Evolutionary conservation across 2,329 filamentous ascomycete species (phyloP).

Genomic region (Acarospora socialis): DNA sequence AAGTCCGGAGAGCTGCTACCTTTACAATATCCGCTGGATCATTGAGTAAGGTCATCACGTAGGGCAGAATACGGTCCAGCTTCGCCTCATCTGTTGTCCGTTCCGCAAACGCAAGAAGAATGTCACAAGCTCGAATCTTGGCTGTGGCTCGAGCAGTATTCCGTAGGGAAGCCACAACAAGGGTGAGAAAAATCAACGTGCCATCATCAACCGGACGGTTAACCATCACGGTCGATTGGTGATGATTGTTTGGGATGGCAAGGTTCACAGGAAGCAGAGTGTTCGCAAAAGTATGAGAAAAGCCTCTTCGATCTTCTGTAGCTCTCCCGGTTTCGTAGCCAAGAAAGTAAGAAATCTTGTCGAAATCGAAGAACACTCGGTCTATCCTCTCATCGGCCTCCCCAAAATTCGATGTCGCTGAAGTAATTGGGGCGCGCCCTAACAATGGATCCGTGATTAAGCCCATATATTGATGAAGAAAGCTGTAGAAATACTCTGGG

Average conservation of each 20-base stretch:
- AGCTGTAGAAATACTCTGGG: slow-evolving; percentile 92
- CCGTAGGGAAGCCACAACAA: slow-evolving; percentile 76
- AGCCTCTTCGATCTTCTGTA: slow-evolving; percentile 17
- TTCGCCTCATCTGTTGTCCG: slow-evolving; percentile 89
- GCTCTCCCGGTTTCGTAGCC: slow-evolving; percentile 50
- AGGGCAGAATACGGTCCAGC: slow-evolving; percentile 81
- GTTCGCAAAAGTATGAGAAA: slow-evolving; percentile 11
- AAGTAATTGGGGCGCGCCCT: slow-evolving; percentile 56
- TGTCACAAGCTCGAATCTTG: slow-evolving; percentile 74
- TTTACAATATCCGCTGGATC: slow-evolving; percentile 76
- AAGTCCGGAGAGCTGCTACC: slow-evolving; percentile 67
- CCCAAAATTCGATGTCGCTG: slow-evolving; percentile 56
- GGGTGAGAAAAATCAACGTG: slow-evolving; percentile 77
- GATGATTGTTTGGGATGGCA: slow-evolving; percentile 74
- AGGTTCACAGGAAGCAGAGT: slow-evolving; percentile 56
- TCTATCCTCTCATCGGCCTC: slow-evolving; percentile 92
- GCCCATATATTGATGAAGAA: slow-evolving; percentile 95
- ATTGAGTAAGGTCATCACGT: slow-evolving; percentile 66
- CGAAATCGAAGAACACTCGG: slow-evolving; percentile 83
- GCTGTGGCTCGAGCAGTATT: slow-evolving; percentile 83
- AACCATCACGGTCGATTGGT: slow-evolving; percentile 47
- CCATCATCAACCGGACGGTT: slow-evolving; percentile 65
- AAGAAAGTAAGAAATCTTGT: slow-evolving; percentile 92
- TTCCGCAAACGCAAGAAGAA: slow-evolving; percentile 83
- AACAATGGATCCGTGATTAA: slow-evolving; percentile 83